These are phyloP conservation scores for Stachybotrys chartarum DNA, from an alignment of 2,329 filamentous ascomycete genomes.

Conservation along the genomic window DNA sequence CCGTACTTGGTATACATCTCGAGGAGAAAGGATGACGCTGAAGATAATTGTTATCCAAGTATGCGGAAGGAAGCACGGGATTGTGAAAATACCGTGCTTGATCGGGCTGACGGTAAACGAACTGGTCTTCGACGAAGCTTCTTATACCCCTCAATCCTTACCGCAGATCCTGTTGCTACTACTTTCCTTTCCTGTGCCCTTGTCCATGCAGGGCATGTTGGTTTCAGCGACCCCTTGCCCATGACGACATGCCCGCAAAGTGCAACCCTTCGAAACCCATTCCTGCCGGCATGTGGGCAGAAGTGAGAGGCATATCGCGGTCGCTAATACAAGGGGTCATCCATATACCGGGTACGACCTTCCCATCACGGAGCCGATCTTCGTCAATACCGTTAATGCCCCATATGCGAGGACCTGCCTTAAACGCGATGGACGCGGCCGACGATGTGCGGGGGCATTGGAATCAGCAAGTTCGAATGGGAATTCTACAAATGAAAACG, in stretches of 20 bases:
- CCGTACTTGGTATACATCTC: neutral
- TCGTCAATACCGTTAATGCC: no score
- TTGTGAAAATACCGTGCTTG: neutral
- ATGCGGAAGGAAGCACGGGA: neutral
- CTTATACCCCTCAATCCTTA: neutral
- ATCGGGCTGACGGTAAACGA: neutral
- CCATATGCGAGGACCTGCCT: neutral
- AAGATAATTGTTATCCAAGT: neutral
- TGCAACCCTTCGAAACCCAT: no score
- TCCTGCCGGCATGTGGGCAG: no score
- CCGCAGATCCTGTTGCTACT: neutral
- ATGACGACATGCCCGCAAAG: no score
- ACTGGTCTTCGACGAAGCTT: neutral
- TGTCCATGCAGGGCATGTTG: no score
- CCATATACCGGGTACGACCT: no score
- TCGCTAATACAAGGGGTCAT: no score
- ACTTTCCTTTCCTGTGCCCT: neutral
- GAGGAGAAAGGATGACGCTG: neutral
- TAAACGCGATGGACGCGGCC: neutral
- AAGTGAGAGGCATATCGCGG: no score
- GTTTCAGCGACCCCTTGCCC: no score
- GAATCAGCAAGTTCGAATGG: no score
- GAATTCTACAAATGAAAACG: no score
- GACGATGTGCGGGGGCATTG: no score
- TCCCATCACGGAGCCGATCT: neutral